Evolutionary conservation across 768 basidiomycete genomes (phyloP).

Genomic region (Russula earlei): DNA sequence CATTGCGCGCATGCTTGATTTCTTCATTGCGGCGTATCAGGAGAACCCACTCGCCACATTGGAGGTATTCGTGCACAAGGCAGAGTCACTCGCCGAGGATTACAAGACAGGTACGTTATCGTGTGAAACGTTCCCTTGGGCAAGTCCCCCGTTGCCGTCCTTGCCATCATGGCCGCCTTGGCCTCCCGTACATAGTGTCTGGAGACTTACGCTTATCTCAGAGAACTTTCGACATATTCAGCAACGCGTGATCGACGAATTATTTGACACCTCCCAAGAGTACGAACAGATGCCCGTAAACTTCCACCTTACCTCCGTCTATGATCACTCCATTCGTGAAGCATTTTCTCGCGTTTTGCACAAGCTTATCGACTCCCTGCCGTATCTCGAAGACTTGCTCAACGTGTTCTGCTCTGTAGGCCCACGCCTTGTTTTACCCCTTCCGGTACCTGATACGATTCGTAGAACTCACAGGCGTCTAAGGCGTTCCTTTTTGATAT

Average conservation of each 20-base stretch:
- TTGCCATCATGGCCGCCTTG: neutral
- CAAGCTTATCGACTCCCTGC: slow-evolving; percentile 75
- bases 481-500: slow-evolving; percentile 93
- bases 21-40: slow-evolving; percentile 67
- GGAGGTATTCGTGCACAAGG: slow-evolving; percentile 93
- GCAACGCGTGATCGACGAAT: slow-evolving; percentile 73
- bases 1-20: slow-evolving; percentile 71
- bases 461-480: slow-evolving; percentile 80
- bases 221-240: slow-evolving; percentile 91
- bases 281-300: slow-evolving; percentile 72
- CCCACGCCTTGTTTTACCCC: neutral
- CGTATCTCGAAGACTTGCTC: slow-evolving; percentile 78
- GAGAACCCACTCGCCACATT: slow-evolving; percentile 70
- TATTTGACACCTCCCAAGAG: slow-evolving; percentile 66
- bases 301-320: slow-evolving; percentile 88
- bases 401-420: slow-evolving; percentile 76
- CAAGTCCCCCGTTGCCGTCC: neutral
- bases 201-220: slow-evolving; percentile 25
- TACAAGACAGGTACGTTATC: slow-evolving; percentile 68
- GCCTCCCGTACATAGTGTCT: neutral
- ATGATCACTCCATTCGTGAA: slow-evolving; percentile 86
- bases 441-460: neutral
- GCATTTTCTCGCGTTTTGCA: slow-evolving; percentile 88
- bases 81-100: slow-evolving; percentile 84
- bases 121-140: slow-evolving; percentile 3